Conservation (phyloP, 441 rosid genomes). For the Brassica balearica region DNA sequence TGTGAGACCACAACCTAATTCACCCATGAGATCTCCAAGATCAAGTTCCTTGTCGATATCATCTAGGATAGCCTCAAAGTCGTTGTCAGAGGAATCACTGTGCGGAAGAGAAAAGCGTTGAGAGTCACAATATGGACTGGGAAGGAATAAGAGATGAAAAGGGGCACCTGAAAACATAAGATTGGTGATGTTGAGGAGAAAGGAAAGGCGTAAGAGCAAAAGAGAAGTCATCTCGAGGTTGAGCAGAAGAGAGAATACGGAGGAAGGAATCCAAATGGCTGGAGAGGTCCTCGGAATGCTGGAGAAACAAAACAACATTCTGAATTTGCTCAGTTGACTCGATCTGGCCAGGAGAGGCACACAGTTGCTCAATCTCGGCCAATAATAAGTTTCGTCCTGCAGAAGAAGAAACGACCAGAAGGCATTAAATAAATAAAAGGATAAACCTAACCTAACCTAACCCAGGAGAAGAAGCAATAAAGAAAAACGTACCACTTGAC, state of each 20-base stretch:
- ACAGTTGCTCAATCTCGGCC: constrained; percentile 72
- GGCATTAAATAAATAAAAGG: not conserved
- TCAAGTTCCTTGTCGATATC: constrained; percentile 87
- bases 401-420: constrained; percentile 32
- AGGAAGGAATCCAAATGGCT: constrained; percentile 72
- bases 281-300: constrained; percentile 71
- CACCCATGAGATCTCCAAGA: constrained; percentile 82
- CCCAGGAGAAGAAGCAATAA: not conserved
- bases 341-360: constrained; percentile 56
- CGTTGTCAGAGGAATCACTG: constrained; percentile 60
- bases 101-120: constrained; percentile 29
- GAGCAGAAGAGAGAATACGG: constrained; percentile 73
- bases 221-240: constrained; percentile 59
- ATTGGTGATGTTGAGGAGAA: constrained; percentile 46
- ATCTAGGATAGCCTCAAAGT: constrained; percentile 78
- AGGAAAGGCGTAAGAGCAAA: constrained; percentile 71
- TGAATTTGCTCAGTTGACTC: constrained; percentile 79
- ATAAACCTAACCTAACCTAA: not conserved
- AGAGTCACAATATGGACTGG: constrained; percentile 14
- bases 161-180: constrained; percentile 54
- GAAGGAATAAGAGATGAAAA: constrained; percentile 21
- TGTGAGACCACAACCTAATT: constrained; percentile 92
- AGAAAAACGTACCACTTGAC: constrained; percentile 52
- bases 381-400: constrained; percentile 77
- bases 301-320: constrained; percentile 78